phyloP scores from a whole-genome alignment of 495 filamentous ascomycete genomes.

The Hypoxylon crocopeplum region DNA sequence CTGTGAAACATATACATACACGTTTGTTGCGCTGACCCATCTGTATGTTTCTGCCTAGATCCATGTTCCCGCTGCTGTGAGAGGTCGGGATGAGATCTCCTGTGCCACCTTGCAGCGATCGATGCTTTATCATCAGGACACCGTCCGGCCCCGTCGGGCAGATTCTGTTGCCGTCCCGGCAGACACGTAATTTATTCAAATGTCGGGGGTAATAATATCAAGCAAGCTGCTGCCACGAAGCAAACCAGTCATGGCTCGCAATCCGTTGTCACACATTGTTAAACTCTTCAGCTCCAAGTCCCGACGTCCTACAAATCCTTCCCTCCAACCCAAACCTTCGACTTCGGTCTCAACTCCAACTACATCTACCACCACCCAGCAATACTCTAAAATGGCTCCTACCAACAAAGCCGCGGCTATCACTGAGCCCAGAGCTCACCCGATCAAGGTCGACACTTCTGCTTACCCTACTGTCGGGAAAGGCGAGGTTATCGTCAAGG shows the following conservation, averaged over 20 bases:
- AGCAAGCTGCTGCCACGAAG: neutral
- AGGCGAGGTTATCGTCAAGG: constrained; percentile 40
- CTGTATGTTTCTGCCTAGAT: no score
- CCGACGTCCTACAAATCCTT: neutral
- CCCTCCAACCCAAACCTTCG: neutral
- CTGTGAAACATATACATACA: neutral
- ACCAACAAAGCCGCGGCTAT: constrained; percentile 25
- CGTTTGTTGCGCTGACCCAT: no score
- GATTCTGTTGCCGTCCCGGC: neutral
- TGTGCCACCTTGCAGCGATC: neutral
- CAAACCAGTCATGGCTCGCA: neutral
- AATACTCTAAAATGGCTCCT: constrained; percentile 26
- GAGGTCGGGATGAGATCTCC: neutral
- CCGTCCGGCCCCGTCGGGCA: neutral
- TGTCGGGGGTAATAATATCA: neutral
- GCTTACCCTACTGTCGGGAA: constrained; percentile 26
- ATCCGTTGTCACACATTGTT: neutral
- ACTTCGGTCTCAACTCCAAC: neutral
- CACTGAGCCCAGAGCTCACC: constrained; percentile 16
- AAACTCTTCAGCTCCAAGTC: neutral
- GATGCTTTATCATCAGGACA: neutral
- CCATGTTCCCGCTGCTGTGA: no score
- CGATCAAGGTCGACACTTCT: constrained; percentile 1
- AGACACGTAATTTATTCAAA: neutral
- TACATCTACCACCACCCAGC: neutral